These are phyloP conservation scores for Agaricus bisporus DNA, from an alignment of 768 basidiomycete species.

Conservation along the genomic window DNA sequence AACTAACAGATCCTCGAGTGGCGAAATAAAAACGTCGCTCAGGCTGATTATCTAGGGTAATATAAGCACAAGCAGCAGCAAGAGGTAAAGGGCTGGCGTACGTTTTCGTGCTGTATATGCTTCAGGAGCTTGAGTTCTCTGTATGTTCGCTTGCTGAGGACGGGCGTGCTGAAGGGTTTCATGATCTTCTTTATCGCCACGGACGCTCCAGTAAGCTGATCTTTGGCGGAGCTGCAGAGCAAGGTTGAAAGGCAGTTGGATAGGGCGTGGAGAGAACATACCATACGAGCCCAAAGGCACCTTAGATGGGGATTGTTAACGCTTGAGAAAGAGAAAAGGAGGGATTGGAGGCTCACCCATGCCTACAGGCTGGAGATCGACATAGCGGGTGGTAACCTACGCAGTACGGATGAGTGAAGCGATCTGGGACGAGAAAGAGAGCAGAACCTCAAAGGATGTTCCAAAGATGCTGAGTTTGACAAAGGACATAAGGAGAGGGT, in stretches of 20 bases:
- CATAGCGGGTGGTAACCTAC: slow-evolving; percentile 66
- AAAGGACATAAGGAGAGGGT: slow-evolving; percentile 63
- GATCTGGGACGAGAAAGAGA: slow-evolving; percentile 46
- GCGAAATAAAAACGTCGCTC: slow-evolving; percentile 98
- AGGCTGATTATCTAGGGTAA: slow-evolving; percentile 85
- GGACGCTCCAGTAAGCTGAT: slow-evolving; percentile 88
- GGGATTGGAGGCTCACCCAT: not conserved
- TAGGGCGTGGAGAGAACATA: slow-evolving; percentile 28
- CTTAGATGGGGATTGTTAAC: slow-evolving; percentile 30
- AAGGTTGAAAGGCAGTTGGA: slow-evolving; percentile 7
- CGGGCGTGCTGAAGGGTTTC: slow-evolving; percentile 99
- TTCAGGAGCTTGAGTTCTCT: slow-evolving; percentile 97
- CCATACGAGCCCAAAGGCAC: slow-evolving; percentile 99
- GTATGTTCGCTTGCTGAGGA: slow-evolving; percentile 96
- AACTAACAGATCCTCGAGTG: slow-evolving; percentile 92
- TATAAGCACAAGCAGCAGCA: not conserved
- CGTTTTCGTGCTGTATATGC: slow-evolving; percentile 98
- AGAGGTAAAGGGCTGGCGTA: slow-evolving; percentile 27
- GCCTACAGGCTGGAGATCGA: no score
- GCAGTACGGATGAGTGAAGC: slow-evolving; percentile 67
- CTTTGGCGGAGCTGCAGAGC: slow-evolving; percentile 74
- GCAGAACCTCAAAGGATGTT: slow-evolving; percentile 85
- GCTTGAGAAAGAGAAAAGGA: slow-evolving; percentile 7
- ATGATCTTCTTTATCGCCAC: slow-evolving; percentile 99
- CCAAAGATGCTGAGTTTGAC: slow-evolving; percentile 99